Base-by-base conservation (phyloP, 2,329 filamentous ascomycete species). In the Madurella fahalii region DNA sequence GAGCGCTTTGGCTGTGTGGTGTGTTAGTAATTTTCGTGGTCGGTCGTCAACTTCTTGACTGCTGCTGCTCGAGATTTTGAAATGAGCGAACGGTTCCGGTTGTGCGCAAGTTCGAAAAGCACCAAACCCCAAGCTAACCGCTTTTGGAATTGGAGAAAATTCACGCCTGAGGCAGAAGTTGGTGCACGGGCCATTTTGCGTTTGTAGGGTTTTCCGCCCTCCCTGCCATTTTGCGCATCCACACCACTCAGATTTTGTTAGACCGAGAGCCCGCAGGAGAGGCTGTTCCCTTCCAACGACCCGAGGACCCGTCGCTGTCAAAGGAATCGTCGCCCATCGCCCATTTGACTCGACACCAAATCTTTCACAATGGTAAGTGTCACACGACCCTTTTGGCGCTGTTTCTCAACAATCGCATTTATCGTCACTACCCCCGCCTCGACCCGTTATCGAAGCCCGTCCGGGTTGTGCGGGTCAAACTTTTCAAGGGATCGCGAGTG, bases 1-100 rank as follows among this genome's bases (percentile, higher is more conserved):
- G 79, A 82, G 58, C 56, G 55, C 57, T 64, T 62, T 63, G 63
- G 61, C 63, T 65, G 58, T 63, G 59, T 63, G 56, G 58, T 63
- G 61, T 61, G 62, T 65, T 65, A 65, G 63, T 64, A 60, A 51
- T 60, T 53, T 57, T 61, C 61, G 61, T 62, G 58, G 59, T 61
- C 61, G 58, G 61, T 64, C 62, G 61, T 64, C 61, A 64, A 63
- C 58, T 45, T 42, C 52, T 61, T 60, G 56, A 54, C 53, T 56
- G 57, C 60, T 60, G 59, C 61, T 63, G 60, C 60, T 64, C 52
- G 50, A 64, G 62, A 63, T 64, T 65, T 65, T 63, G 60, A 62
- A 64, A 63, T 62, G 61, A 50, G 50, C 40, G 57, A 61, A 57
- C 54, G 54, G 52, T 39, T 45, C 55, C 57, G 57, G 56, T 64